These are phyloP conservation scores for Arthrobotrys sinensis DNA, from an alignment of 2,329 filamentous ascomycete genomes.

Conservation along the genomic window DNA sequence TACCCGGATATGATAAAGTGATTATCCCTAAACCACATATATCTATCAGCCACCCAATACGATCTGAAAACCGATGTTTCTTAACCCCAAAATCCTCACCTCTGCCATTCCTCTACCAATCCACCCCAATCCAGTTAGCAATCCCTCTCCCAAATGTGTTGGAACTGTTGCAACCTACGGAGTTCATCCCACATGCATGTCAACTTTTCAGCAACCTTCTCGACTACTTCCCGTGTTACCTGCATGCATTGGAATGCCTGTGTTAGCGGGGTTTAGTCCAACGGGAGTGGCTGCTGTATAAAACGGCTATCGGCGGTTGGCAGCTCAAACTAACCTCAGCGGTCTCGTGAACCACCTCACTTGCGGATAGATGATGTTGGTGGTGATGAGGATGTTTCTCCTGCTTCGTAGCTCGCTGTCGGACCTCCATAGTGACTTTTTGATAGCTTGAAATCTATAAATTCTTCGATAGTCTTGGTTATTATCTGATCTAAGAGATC, in stretches of 20 bases:
- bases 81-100: slow-evolving; percentile 8
- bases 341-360: slow-evolving; percentile 52
- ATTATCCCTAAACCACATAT: slow-evolving; percentile 72
- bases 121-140: slow-evolving; percentile 2
- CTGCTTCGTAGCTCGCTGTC: slow-evolving; percentile 18
- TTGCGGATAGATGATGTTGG: slow-evolving; percentile 30
- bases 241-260: slow-evolving; percentile 21
- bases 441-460: not conserved
- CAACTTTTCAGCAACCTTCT: slow-evolving; percentile 60
- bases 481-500: not conserved
- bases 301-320: not conserved
- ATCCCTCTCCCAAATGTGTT: slow-evolving; percentile 16
- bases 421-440: slow-evolving; percentile 29
- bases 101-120: slow-evolving; percentile 52
- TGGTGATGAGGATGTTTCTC: slow-evolving; percentile 18
- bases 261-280: slow-evolving; percentile 9
- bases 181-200: slow-evolving; percentile 64
- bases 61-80: slow-evolving; percentile 66
- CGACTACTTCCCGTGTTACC: slow-evolving; percentile 45
- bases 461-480: not conserved
- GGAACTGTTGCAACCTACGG: slow-evolving; percentile 60
- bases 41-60: not conserved
- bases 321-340: slow-evolving; percentile 35
- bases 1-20: slow-evolving; percentile 79
- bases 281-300: not conserved